phyloP scores from a whole-genome alignment of 805 yeast species.

The Yarrowia deformans region DNA sequence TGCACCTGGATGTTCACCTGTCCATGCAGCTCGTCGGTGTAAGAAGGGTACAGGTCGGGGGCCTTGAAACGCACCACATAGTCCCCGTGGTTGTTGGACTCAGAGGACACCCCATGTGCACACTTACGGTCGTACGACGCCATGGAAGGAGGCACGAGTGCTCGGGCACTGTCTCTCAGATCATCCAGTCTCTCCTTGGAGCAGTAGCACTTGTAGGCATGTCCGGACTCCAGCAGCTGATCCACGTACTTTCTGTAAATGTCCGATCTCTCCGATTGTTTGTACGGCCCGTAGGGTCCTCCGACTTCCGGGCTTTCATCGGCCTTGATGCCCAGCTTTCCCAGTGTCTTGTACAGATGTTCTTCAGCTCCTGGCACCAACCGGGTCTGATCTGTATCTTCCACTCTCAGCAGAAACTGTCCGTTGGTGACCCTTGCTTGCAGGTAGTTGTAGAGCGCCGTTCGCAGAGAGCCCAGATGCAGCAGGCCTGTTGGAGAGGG shows the following conservation, averaged over 20 bases:
- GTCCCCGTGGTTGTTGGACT: constrained; percentile 44
- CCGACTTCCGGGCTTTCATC: constrained; percentile 83
- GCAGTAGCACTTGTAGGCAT: constrained; percentile 89
- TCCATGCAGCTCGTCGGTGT: constrained; percentile 83
- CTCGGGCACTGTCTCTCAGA: constrained; percentile 74
- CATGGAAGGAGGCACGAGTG: constrained; percentile 84
- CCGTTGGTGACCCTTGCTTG: constrained; percentile 83
- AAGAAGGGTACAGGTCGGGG: constrained; percentile 71
- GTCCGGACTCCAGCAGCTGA: constrained; percentile 63
- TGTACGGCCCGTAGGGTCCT: constrained; percentile 72
- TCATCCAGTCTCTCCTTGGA: constrained; percentile 74
- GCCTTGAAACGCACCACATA: constrained; percentile 77
- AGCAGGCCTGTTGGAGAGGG: constrained; percentile 97
- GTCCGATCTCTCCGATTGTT: constrained; percentile 78
- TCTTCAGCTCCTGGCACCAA: constrained; percentile 82
- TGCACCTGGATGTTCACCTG: constrained; percentile 78
- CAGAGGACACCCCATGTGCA: constrained; percentile 52
- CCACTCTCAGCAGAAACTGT: constrained; percentile 78
- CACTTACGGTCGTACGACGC: constrained; percentile 93
- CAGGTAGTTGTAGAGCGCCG: constrained; percentile 89
- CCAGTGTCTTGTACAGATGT: constrained; percentile 73
- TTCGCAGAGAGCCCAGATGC: constrained; percentile 92
- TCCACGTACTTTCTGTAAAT: constrained; percentile 71
- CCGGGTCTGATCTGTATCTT: constrained; percentile 90
- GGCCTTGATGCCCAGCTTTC: constrained; percentile 75